phyloP scores from a whole-genome alignment of 495 filamentous ascomycete genomes.

The Xylaria intraflava region DNA sequence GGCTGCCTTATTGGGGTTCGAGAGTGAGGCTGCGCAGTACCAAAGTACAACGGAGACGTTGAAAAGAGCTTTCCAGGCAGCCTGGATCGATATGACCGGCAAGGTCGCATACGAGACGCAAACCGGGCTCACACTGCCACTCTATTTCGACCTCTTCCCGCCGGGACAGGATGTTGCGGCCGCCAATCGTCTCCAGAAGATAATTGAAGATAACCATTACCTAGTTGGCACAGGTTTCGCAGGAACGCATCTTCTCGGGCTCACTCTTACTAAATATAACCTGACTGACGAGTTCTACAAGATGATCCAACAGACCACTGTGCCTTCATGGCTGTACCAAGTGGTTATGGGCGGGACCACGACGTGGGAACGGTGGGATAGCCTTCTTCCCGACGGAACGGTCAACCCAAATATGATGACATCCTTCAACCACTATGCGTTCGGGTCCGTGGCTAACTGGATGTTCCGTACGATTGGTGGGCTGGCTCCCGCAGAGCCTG shows the following conservation, averaged over 20 bases:
- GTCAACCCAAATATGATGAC: constrained; percentile 50
- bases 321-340: constrained; percentile 48
- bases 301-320: constrained; percentile 28
- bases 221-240: constrained; percentile 49
- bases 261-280: constrained; percentile 34
- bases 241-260: constrained; percentile 45
- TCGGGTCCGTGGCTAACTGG: constrained; percentile 30
- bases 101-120: constrained; percentile 42
- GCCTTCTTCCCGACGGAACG: constrained; percentile 41
- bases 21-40: constrained; percentile 25
- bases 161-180: constrained; percentile 22
- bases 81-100: constrained; percentile 37
- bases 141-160: constrained; percentile 40
- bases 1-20: constrained; percentile 25
- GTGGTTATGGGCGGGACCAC: constrained; percentile 47
- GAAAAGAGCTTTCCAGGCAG: constrained; percentile 31
- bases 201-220: constrained; percentile 37
- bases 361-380: constrained; percentile 54
- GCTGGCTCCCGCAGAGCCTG: constrained; percentile 24
- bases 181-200: constrained; percentile 26
- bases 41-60: constrained; percentile 19
- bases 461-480: constrained; percentile 29
- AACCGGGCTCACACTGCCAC: constrained; percentile 38
- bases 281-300: constrained; percentile 28
- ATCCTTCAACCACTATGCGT: constrained; percentile 42